These are phyloP conservation scores for Malassezia pachydermatis DNA, from an alignment of 1,284 basidiomycete species.

Conservation along the genomic window DNA sequence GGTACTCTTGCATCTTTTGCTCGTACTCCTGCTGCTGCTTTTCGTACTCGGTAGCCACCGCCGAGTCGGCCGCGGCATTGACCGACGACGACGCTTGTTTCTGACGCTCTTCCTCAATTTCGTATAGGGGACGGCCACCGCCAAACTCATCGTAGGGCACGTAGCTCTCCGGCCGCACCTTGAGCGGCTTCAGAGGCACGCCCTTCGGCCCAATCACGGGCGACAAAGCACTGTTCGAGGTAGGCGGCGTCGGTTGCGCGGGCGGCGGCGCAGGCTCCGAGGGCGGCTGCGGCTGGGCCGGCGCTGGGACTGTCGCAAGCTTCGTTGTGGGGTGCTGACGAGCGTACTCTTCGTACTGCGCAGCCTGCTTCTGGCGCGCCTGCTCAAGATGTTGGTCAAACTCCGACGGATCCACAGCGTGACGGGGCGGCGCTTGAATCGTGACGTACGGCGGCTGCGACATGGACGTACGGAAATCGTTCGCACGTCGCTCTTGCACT, in stretches of 20 bases:
- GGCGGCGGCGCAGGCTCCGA: not conserved
- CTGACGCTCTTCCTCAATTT: not conserved
- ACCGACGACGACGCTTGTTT: not conserved
- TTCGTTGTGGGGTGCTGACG: no score
- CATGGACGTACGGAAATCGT: no score
- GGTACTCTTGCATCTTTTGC: not conserved
- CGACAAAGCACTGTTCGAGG: no score
- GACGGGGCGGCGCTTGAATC: not conserved
- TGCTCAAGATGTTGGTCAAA: conserved; percentile 1
- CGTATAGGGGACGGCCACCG: conserved; percentile 8
- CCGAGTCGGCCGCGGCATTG: not conserved
- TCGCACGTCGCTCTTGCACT: no score
- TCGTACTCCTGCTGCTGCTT: not conserved
- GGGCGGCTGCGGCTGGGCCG: not conserved
- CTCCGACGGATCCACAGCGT: not conserved
- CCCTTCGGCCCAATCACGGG: no score
- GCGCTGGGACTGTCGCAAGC: no score
- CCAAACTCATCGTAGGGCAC: conserved; percentile 11
- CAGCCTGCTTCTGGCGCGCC: not conserved
- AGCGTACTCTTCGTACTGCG: conserved; percentile 4
- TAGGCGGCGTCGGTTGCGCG: no score
- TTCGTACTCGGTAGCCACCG: not conserved
- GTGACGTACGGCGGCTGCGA: no score
- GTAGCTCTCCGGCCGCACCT: no score
- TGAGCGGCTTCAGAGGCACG: no score